These are phyloP conservation scores for Ophiostoma ulmi DNA, from an alignment of 2,329 filamentous ascomycete species.

Conservation along the genomic window DNA sequence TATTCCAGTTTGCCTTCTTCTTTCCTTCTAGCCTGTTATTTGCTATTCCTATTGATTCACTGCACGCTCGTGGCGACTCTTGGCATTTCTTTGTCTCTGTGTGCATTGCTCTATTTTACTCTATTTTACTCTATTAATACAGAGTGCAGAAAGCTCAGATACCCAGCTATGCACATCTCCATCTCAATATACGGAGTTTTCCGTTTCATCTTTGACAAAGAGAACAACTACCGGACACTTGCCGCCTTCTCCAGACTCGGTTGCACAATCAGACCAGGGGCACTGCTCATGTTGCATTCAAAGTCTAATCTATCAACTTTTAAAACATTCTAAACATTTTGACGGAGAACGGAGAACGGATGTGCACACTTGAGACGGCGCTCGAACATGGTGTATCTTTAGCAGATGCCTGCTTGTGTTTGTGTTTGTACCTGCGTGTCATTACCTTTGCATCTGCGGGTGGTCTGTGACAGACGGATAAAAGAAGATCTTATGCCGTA, in stretches of 20 bases:
- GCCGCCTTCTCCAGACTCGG: too few relatives aligned
- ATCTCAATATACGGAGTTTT: too few relatives aligned
- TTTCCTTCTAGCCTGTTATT: conserved; percentile 6
- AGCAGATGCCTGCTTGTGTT: too few relatives aligned
- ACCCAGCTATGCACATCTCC: too few relatives aligned
- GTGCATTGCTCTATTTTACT: too few relatives aligned
- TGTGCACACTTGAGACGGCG: conserved; percentile 41
- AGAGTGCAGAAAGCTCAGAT: too few relatives aligned
- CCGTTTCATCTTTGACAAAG: too few relatives aligned
- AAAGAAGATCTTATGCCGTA: background rate
- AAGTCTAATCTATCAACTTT: background rate
- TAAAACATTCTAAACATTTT: conserved; percentile 5
- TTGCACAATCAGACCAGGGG: background rate
- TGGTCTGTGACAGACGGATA: background rate
- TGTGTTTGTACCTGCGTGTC: background rate
- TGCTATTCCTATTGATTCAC: background rate
- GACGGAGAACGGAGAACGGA: conserved; percentile 30
- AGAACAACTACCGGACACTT: too few relatives aligned
- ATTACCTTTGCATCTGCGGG: background rate
- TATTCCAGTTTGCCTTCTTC: conserved; percentile 14
- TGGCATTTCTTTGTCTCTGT: background rate
- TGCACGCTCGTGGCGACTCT: background rate
- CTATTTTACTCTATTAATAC: too few relatives aligned
- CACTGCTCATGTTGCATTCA: background rate
- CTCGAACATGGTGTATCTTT: conserved; percentile 6